Evolutionary conservation across 2,329 filamentous ascomycete genomes (phyloP), one percentile per base, ranked within the genome.

Genomic region (Aspergillus fischeri): DNA sequence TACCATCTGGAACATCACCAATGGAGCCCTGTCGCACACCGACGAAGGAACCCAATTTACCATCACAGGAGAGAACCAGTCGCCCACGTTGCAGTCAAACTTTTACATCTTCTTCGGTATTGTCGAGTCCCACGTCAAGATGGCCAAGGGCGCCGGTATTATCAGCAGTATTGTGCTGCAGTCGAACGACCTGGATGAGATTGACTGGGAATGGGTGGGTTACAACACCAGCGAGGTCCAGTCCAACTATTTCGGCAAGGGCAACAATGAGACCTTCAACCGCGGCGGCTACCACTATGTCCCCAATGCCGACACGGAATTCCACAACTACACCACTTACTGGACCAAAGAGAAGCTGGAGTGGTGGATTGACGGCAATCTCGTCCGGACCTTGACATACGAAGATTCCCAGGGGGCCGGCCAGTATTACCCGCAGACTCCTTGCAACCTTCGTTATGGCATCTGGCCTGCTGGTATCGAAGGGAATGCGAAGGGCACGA

Each of bases 231-330:
- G 58, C 42, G 55, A 63, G 38, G 75, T 77, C 35, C 93, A 97
- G 75, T 89, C 88, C 67, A 97, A 99, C 78, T 99, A 95, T 79
- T 99, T 97, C 67, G 91, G 92, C 74, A 96, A 97, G 77, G 94
- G 94, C 54, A 83, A 90, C 65, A 90, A 89, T 0, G 68, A 67
- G 1, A 82, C 84, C 4, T 95, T 92, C 78, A 90, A 93, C 75
- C 88, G 92, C 56, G 93, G 90, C 60, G 86, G 88, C 52, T 90
- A 90, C 71, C 89, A 94, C 75, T 76, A 84, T 6, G 78, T 87
- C 69, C 62, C 77, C 61, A 77, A 84, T 68, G 92, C 88, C 59
- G 74, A 78, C 56, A 73, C 73, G 49, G 67, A 73, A 44, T 79
- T 75, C 64, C 77, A 78, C 65, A 80, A 78, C 59, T 80, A 80